Evolutionary conservation across 2,329 filamentous ascomycete species (phyloP).

Genomic region (Ophiostoma ips): DNA sequence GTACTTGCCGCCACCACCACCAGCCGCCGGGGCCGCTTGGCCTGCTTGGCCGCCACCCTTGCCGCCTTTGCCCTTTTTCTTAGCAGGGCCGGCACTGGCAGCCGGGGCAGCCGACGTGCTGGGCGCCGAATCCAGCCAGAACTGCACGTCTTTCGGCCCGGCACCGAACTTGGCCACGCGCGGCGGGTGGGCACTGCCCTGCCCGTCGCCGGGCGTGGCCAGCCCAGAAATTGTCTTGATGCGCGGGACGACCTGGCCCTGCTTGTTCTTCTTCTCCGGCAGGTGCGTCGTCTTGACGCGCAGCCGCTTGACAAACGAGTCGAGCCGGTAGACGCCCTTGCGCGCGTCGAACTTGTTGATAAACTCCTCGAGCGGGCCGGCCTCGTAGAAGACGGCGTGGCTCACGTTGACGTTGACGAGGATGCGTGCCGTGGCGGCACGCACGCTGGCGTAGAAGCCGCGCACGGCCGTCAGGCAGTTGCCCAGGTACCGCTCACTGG

Average conservation of each 20-base stretch:
- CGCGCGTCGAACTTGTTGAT: constrained; percentile 5
- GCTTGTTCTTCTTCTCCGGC: constrained; percentile 20
- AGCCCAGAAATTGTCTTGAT: constrained; percentile 25
- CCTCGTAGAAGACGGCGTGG: constrained; percentile 22
- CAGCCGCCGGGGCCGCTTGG: constrained; percentile 8
- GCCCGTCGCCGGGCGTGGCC: constrained; percentile 23
- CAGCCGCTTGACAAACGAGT: constrained; percentile 25
- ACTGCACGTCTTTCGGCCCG: constrained; percentile 37
- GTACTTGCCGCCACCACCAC: constrained; percentile 23
- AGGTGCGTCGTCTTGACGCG: constrained; percentile 27
- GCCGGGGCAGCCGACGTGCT: neutral
- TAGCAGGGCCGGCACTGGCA: neutral
- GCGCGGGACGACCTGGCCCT: constrained; percentile 20
- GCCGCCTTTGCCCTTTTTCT: neutral
- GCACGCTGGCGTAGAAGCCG: constrained; percentile 23
- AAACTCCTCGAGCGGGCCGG: constrained; percentile 15
- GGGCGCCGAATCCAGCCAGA: constrained; percentile 28
- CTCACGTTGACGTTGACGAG: constrained; percentile 25
- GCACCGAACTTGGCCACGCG: constrained; percentile 23
- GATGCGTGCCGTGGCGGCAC: constrained; percentile 21
- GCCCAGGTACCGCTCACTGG: constrained; percentile 14
- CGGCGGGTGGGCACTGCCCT: constrained; percentile 16
- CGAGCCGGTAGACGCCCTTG: constrained; percentile 13
- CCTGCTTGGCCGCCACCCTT: neutral
- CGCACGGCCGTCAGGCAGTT: constrained; percentile 19